Evolutionary conservation across 1,284 basidiomycete species (phyloP).

Genomic region (Ganoderma boninense): DNA sequence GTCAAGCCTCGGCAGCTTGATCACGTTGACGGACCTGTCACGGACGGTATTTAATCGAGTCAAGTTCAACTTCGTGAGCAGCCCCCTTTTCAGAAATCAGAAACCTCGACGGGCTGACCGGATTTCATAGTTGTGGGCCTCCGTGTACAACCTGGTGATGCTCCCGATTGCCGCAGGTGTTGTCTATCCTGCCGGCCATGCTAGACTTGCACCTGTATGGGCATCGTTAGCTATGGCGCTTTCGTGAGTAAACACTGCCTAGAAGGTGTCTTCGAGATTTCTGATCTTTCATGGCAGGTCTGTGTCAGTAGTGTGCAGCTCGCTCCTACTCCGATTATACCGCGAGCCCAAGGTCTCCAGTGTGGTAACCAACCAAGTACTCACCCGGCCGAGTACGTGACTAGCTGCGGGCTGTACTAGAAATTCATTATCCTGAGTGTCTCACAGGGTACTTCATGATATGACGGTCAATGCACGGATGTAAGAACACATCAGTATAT

Average conservation of each 20-base stretch:
- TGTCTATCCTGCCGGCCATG: conserved; percentile 72
- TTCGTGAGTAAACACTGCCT: conserved; percentile 54
- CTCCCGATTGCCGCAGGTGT: conserved; percentile 83
- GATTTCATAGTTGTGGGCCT: conserved; percentile 60
- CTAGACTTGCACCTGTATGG: conserved; percentile 80
- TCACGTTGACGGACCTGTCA: conserved; percentile 71
- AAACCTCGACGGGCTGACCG: conserved; percentile 32
- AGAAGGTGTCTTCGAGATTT: neutral
- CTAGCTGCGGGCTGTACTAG: too few relatives aligned
- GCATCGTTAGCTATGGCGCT: conserved; percentile 84
- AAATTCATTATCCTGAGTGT: too few relatives aligned
- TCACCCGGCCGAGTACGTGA: too few relatives aligned
- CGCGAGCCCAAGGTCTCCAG: conserved; percentile 20
- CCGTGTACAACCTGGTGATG: conserved; percentile 69
- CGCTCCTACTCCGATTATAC: conserved; percentile 61
- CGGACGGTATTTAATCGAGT: conserved; percentile 70
- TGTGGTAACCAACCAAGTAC: too few relatives aligned
- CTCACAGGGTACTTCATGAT: too few relatives aligned
- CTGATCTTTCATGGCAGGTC: conserved; percentile 49
- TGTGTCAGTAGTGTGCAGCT: conserved; percentile 68
- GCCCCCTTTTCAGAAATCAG: conserved; percentile 26
- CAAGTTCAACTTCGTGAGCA: conserved; percentile 76
- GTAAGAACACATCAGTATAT: too few relatives aligned
- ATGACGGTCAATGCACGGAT: too few relatives aligned
- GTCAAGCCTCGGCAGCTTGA: conserved; percentile 62